phyloP scores from a whole-genome alignment of 108 stramenopile genomes.

The Skeletonema menzelii region DNA sequence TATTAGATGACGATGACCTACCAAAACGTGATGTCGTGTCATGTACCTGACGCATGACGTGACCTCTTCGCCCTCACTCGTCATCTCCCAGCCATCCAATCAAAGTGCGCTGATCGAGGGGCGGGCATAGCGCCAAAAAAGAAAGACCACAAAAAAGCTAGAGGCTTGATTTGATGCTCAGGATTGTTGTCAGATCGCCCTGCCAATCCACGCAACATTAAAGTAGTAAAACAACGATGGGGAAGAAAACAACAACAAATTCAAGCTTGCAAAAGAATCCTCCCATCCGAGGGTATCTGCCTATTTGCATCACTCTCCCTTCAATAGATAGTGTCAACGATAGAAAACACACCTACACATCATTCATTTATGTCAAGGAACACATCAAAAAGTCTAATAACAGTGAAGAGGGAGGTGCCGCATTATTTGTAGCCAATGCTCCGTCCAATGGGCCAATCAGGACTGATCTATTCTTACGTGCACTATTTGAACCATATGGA shows the following conservation, averaged over 20 bases:
- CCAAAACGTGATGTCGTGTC: not conserved
- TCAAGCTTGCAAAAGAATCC: constrained; percentile 6
- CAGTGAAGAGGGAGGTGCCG: constrained; percentile 22
- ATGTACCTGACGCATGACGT: not conserved
- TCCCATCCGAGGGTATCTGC: constrained; percentile 84
- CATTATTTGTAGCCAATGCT: constrained; percentile 86
- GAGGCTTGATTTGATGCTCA: too few species aligned
- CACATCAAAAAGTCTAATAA: constrained; percentile 41
- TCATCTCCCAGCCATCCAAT: too few species aligned
- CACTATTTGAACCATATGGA: constrained; percentile 75
- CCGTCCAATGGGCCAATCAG: constrained; percentile 71
- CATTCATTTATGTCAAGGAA: constrained; percentile 82
- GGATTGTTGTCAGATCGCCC: too few species aligned
- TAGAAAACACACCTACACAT: constrained; percentile 19
- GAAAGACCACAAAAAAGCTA: too few species aligned
- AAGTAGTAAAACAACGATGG: not conserved
- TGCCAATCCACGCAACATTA: not conserved
- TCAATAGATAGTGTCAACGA: constrained; percentile 43
- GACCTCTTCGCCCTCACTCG: not conserved
- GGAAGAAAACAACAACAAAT: constrained; percentile 13
- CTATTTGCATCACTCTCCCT: constrained; percentile 70
- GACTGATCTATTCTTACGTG: constrained; percentile 57
- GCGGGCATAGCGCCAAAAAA: too few species aligned
- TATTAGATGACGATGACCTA: not conserved
- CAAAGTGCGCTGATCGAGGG: too few species aligned